Base-by-base conservation (phyloP, 1,284 basidiomycete genomes). In the Marasmius fiardii region DNA sequence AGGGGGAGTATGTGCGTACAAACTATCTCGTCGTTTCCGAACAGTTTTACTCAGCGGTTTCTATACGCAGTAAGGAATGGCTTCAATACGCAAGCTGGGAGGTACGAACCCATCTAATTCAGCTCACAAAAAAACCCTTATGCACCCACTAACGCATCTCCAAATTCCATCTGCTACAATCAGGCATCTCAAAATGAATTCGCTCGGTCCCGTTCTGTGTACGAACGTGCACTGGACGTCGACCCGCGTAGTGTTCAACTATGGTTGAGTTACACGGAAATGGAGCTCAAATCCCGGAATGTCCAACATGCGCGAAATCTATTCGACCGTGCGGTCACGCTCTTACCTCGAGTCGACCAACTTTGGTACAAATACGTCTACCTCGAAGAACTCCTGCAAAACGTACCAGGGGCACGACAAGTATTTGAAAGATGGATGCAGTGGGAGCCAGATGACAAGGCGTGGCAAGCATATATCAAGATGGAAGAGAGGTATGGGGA, bases 281-380 rank as follows among this genome's bases (percentile, higher is more conserved):
- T 95, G 86, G 97, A 99, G 72, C 83, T 99, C 61, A 98, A 97
- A 74, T 90, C 91, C 20, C 88, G 96, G 61, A 98, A 99, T 67
- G 92, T 99, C 50, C 92, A 98, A 68, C 96, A 98, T 66, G 88
- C 96, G 0, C 87, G 97, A 57, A 99, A 99, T 73, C 80, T 99
- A 21, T 98, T 93, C 70, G 97, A 99, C 76, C 86, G 97, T 57
- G 93, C 94, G 2, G 95, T 99, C 54, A 97, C 95, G 10, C 82
- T 98, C 1, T 85, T 99, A 24, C 96, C 97, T 4, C 88, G 97
- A 37, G 87, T 99, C 52, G 95, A 99, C 66, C 86, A 93, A 66
- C 78, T 96, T 3, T 98, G 95, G 96, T 98, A 98, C 82, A 98
- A 98, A 73, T 99, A 98, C 61, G 96, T 99, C 53, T 98, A 98